Evolutionary conservation across 2,329 filamentous ascomycete genomes (phyloP), one percentile per base, ranked within the genome.

Genomic region (Aschersonia sp.): DNA sequence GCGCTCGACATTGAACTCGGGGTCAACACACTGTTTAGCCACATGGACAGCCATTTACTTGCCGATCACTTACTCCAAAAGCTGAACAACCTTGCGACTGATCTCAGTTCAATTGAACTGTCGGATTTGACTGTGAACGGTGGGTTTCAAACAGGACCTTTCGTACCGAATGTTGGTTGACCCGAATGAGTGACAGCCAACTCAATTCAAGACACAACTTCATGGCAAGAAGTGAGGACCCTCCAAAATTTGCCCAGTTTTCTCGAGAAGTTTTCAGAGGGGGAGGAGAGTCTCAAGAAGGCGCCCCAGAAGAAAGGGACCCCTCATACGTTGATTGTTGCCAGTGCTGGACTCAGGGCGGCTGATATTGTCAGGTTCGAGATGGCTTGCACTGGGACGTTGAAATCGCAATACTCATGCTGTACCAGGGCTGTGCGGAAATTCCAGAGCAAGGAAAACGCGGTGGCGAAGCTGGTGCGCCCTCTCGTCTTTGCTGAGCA

Each of bases 241-340:
- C 69, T 88, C 45, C 78, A 85, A 2, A 83, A 89, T 51, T 72
- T 97, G 12, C 80, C 91, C 1, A 73, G 72, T 0, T 98, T 94
- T 56, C 65, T 98, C 45, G 87, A 91, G 61, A 66, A 71, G 9
- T 80, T 82, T 52, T 66, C 76, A 1, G 71, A 71, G 30, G 74
- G 79, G 45, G 72, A 76, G 1, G 70, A 72, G 48, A 74, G 70
- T 48, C 70, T 95, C 28, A 74, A 73, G 1, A 73, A 77, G 47
- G 75, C 85, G 1, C 76, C 85, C 0, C 77, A 83, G 65, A 72
- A 80, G 56, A 82, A 81, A 41, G 85, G 84, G 5, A 71, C 80
- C 1, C 85, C 85, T 32, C 92, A 97, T 63, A 97, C 91, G 1
- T 73, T 98, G 48, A 79, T 98, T 38, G 77, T 98, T n/a, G 80